phyloP scores from a whole-genome alignment of 371 early-diverging fungal species.

The Apophysomyces trapeziformis region DNA sequence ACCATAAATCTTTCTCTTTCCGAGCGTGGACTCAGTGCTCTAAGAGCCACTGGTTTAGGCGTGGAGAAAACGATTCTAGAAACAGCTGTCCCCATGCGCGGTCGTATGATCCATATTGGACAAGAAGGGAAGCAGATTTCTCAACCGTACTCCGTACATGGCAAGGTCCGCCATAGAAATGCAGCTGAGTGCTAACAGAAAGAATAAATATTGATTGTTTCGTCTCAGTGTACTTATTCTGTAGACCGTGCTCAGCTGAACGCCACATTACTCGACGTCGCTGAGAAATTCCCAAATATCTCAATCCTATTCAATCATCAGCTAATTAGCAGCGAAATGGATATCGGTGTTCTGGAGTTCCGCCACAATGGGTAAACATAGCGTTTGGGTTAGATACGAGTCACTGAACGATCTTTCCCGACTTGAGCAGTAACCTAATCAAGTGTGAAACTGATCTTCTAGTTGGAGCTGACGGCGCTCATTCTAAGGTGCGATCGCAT shows the following conservation, averaged over 20 bases:
- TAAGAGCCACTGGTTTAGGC: constrained; percentile 69
- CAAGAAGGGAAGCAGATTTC: constrained; percentile 71
- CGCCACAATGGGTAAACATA: constrained; percentile 28
- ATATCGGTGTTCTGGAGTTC: constrained; percentile 52
- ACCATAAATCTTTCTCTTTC: constrained; percentile 96
- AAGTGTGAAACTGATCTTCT: constrained; percentile 71
- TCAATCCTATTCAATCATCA: constrained; percentile 72
- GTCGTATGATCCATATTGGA: constrained; percentile 86
- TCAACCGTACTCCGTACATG: constrained; percentile 88
- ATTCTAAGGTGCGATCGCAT: constrained; percentile 77
- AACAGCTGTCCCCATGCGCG: constrained; percentile 89
- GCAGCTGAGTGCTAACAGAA: neutral
- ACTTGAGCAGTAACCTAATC: neutral
- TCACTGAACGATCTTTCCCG: constrained; percentile 25
- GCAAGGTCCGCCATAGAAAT: constrained; percentile 61
- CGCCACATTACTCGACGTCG: constrained; percentile 75
- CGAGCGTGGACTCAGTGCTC: constrained; percentile 84
- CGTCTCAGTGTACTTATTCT: constrained; percentile 85
- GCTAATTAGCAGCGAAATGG: constrained; percentile 65
- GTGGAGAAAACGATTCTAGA: constrained; percentile 70
- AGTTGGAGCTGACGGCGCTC: constrained; percentile 96
- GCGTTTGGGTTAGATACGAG: neutral
- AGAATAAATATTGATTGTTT: too few species aligned
- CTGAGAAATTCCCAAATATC: constrained; percentile 67
- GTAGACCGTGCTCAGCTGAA: constrained; percentile 88